Percentiles rank a stretch among this genome's conserved stretches.
Conservation (phyloP, 352 stramenopile species). For the Elongisporangium anandrum region DNA sequence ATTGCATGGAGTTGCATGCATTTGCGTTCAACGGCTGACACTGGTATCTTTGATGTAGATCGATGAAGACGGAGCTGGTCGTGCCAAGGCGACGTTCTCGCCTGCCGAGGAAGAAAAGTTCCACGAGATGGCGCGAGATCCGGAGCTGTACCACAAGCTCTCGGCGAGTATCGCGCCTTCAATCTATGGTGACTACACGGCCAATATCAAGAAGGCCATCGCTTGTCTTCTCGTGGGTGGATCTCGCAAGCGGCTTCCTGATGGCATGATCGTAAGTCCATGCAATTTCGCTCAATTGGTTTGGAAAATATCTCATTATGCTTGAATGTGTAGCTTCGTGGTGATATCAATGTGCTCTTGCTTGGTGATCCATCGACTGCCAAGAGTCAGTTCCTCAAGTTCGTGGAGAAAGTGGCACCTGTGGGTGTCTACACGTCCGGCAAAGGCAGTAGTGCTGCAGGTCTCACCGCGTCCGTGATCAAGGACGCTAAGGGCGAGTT, state of each 20-base stretch:
- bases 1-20: neutral
- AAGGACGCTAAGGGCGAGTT: slow-evolving; percentile 96
- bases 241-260: slow-evolving; percentile 91
- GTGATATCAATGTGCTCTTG: slow-evolving; percentile 98
- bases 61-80: slow-evolving; percentile 89
- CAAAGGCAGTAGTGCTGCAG: slow-evolving; percentile 96
- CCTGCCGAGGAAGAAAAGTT: slow-evolving; percentile 98
- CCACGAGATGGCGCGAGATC: slow-evolving; percentile 84
- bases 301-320: neutral
- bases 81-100: slow-evolving; percentile 92
- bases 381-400: slow-evolving; percentile 99
- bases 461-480: slow-evolving; percentile 97
- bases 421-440: slow-evolving; percentile 98
- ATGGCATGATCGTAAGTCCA: slow-evolving; percentile 90
- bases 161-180: slow-evolving; percentile 88
- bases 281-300: neutral
- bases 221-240: slow-evolving; percentile 94
- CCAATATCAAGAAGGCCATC: slow-evolving; percentile 98
- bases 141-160: slow-evolving; percentile 94
- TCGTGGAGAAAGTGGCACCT: slow-evolving; percentile 94
- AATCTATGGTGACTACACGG: slow-evolving; percentile 95
- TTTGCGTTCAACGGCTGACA: too few relatives aligned
- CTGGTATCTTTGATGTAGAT: too few relatives aligned
- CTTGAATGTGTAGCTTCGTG: slow-evolving; percentile 56
- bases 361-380: slow-evolving; percentile 97